These are phyloP conservation scores for Isoetes taiwanensis DNA, from an alignment of 75 land plant species.

Conservation along the genomic window DNA sequence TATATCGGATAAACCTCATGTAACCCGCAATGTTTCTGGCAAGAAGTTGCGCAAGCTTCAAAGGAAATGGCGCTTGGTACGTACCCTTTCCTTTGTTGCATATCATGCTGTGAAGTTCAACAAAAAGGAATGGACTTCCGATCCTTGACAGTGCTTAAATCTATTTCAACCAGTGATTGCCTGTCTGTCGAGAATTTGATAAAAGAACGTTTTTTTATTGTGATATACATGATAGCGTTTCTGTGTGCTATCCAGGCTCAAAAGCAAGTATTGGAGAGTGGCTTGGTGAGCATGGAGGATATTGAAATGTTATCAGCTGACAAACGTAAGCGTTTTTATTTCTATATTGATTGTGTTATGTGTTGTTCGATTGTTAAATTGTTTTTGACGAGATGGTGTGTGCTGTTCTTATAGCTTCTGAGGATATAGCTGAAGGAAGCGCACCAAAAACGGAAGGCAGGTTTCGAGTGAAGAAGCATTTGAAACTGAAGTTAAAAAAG, in stretches of 20 bases:
- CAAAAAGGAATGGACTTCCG: background rate
- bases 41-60: slow-evolving; percentile 20
- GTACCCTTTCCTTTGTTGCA: no score
- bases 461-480: slow-evolving; percentile 15
- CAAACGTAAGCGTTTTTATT: background rate
- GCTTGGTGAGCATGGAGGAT: slow-evolving; percentile 17
- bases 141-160: background rate
- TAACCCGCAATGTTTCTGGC: slow-evolving; percentile 8
- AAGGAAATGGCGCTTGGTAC: slow-evolving; percentile 22
- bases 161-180: background rate
- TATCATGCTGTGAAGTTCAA: no score
- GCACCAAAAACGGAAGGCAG: background rate
- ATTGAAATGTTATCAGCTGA: slow-evolving; percentile 22
- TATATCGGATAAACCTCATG: background rate
- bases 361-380: background rate
- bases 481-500: slow-evolving; percentile 13
- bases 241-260: slow-evolving; percentile 12
- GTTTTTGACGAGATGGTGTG: background rate
- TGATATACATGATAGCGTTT: background rate
- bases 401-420: background rate
- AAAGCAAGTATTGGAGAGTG: slow-evolving; percentile 15
- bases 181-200: background rate
- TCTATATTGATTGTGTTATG: background rate
- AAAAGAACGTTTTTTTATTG: background rate
- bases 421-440: background rate